Evolutionary conservation across 352 stramenopile genomes (phyloP), one percentile per base, ranked within the genome.

Genomic region (Ophiocytium majus): DNA sequence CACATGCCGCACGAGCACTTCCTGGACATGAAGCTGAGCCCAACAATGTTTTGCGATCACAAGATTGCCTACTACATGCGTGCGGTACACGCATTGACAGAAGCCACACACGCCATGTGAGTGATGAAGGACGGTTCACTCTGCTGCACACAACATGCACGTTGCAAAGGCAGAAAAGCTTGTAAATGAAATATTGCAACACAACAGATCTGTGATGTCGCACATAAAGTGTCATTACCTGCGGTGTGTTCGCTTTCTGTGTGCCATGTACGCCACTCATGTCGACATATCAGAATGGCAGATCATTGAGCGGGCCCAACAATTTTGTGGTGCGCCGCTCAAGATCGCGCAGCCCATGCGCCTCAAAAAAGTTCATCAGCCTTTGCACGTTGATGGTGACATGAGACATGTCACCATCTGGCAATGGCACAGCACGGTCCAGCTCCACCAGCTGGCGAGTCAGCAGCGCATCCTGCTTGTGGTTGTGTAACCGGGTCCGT

Each of bases 21-120:
- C 31, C 50, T 86, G 79, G 37, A 43, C 10, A 86, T 86, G 82
- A 23, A 32, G 14, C 82, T 86, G 23, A 86, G 76, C 37, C 75
- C 82, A 31, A 82, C 14, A 50, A 86, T 86, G 82, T 63, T 86
- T 28, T 66, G 74, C 35, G 82, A 86, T 34, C 82, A 86, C 82
- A 83, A 19, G 31, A 83, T 86, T 1, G 37, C 9, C 28, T 82
- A 78, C 17, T 86, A 86, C 75, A 78, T 32, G 75, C 71, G 76
- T 33, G 76, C 76, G 0, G 63, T 86, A n/a, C n/a, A n/a, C n/a
- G n/a, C n/a, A n/a, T n/a, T n/a, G n/a, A n/a, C n/a, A n/a, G n/a
- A n/a, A n/a, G n/a, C n/a, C n/a, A n/a, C n/a, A n/a, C n/a, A n/a
- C n/a, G n/a, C n/a, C n/a, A n/a, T n/a, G n/a, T n/a, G n/a, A n/a